Conservation (phyloP, 257 asterid genomes). For the Ligustrum vulgare region DNA sequence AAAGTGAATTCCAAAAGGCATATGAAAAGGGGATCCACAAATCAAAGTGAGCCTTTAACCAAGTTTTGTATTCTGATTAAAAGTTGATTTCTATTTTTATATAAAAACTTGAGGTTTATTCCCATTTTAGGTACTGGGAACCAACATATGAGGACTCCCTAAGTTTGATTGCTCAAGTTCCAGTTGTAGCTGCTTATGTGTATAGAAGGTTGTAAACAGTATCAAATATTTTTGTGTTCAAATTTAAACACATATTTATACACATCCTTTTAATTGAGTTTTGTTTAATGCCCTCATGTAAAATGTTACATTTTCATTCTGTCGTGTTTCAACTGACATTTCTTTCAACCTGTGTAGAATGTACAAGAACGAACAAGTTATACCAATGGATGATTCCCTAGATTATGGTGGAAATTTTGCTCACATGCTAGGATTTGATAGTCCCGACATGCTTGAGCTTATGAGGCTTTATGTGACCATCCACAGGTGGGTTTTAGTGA, state of each 20-base stretch:
- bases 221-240: no score
- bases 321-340: neutral
- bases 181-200: conserved; percentile 79
- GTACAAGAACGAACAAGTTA: conserved; percentile 74
- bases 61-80: conserved; percentile 5
- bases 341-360: conserved; percentile 55
- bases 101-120: conserved; percentile 26
- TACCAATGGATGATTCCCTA: conserved; percentile 77
- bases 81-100: conserved; percentile 4
- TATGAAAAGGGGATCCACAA: conserved; percentile 95
- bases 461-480: conserved; percentile 96
- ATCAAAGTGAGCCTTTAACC: conserved; percentile 68
- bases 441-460: conserved; percentile 87
- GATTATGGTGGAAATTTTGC: conserved; percentile 95
- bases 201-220: conserved; percentile 74
- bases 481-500: conserved; percentile 57
- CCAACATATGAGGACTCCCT: conserved; percentile 93
- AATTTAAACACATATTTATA: conserved; percentile 1
- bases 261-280: neutral
- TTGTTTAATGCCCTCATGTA: conserved; percentile 10
- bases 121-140: conserved; percentile 78
- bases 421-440: conserved; percentile 91
- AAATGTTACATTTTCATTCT: neutral
- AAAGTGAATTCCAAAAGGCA: conserved; percentile 97
- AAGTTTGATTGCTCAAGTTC: conserved; percentile 94